Percentiles rank a stretch among this genome's conserved stretches.
These are phyloP conservation scores for Fusarium subtropicale DNA, from an alignment of 2,329 filamentous ascomycete genomes.

Conservation along the genomic window DNA sequence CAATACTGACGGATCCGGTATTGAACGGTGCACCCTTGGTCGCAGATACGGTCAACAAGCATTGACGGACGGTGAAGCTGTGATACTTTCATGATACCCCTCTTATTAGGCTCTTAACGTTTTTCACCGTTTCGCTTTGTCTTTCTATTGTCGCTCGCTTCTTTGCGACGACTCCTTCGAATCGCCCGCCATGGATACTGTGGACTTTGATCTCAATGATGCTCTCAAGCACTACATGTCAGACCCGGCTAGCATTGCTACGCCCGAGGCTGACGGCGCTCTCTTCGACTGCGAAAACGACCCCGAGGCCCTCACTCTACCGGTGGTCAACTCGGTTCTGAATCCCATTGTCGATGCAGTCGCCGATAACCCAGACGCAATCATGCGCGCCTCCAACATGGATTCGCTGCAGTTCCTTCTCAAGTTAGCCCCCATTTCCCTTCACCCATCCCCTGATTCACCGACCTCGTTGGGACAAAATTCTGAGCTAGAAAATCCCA, in stretches of 20 bases:
- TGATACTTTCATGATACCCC: constrained; percentile 29
- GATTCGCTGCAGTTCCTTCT: constrained; percentile 95
- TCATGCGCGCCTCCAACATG: constrained; percentile 81
- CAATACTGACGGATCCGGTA: constrained; percentile 30
- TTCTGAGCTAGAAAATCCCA: constrained; percentile 68
- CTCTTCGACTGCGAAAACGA: constrained; percentile 94
- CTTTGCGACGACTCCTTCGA: constrained; percentile 32
- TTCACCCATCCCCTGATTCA: constrained; percentile 38
- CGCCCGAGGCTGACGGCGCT: constrained; percentile 84
- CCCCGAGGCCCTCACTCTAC: constrained; percentile 80
- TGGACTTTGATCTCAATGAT: constrained; percentile 95
- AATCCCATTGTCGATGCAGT: constrained; percentile 94
- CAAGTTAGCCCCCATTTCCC: constrained; percentile 82
- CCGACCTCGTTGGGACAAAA: constrained; percentile 42
- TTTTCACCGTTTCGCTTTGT: constrained; percentile 24
- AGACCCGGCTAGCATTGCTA: constrained; percentile 85
- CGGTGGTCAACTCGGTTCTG: constrained; percentile 84
- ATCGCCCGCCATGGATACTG: constrained; percentile 71
- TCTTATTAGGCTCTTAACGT: constrained; percentile 19
- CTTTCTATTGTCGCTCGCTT: constrained; percentile 23
- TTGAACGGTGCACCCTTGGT: constrained; percentile 29
- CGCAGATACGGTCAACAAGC: constrained; percentile 11
- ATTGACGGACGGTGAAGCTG: constrained; percentile 4
- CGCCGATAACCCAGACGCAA: constrained; percentile 89
- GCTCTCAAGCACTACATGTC: constrained; percentile 97